These are phyloP conservation scores for Mycena polygramma DNA, from an alignment of 768 basidiomycete genomes.

Conservation along the genomic window DNA sequence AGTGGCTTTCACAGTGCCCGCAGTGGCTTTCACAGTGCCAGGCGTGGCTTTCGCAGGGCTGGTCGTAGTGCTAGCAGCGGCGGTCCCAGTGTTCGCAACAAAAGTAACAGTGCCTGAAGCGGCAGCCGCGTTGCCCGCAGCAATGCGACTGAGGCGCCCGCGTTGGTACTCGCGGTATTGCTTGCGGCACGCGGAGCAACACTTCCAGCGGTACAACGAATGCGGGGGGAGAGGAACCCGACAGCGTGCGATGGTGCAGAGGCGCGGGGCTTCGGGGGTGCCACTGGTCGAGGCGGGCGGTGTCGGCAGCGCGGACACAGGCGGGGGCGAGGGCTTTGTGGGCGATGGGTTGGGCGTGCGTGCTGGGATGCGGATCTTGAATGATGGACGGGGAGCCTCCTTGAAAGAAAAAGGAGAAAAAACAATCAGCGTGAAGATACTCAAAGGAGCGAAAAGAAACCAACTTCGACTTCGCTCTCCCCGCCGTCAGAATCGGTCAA, in stretches of 20 bases:
- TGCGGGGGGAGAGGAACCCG: conserved; percentile 30
- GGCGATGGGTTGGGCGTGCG: conserved; percentile 25
- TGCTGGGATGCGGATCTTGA: conserved; percentile 39
- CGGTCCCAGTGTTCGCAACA: too few relatives aligned
- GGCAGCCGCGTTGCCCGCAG: background rate
- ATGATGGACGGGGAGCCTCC: conserved; percentile 24
- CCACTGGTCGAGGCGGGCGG: conserved; percentile 19
- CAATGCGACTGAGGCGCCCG: conserved; percentile 28
- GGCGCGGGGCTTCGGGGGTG: conserved; percentile 24
- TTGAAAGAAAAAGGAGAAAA: background rate
- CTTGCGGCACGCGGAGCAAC: conserved; percentile 34
- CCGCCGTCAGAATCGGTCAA: background rate
- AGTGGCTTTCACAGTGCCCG: too few relatives aligned
- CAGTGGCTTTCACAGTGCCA: too few relatives aligned
- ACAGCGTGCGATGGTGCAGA: conserved; percentile 37
- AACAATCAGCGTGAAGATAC: background rate
- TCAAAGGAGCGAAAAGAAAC: background rate
- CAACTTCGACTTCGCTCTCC: conserved; percentile 23
- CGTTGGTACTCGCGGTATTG: conserved; percentile 39
- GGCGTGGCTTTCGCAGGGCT: too few relatives aligned
- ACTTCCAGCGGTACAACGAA: conserved; percentile 37
- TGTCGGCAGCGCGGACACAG: conserved; percentile 22
- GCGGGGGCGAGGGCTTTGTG: background rate
- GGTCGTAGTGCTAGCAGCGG: background rate
- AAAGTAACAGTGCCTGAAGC: background rate